Base-by-base conservation (phyloP, 2,329 filamentous ascomycete genomes). In the Monilinia aucupariae region DNA sequence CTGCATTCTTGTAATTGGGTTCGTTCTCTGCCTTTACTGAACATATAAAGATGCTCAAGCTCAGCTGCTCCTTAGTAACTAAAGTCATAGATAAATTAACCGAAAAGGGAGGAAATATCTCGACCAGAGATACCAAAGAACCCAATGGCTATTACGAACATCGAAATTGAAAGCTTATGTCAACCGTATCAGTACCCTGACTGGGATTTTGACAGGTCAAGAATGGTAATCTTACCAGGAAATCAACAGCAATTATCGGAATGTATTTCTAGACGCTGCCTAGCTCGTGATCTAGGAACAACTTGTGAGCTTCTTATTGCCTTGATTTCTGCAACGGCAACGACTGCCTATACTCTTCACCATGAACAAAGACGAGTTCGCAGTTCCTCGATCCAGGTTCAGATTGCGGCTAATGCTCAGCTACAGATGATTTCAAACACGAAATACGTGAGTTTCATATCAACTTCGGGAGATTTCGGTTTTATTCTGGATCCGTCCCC, bases 401-500 rank as follows among this genome's bases (percentile, higher is more conserved):
- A n/a, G 4, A 47, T 43, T 9, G 41, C 10, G 9, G 22, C 59
- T 62, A 32, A 52, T n/a, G 50, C 52, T 48, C 22, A 56, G 17
- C 5, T 2, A 17, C 22, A 62, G 50, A 47, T 61, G 34, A 25
- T n/a, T 32, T 30, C 54, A 7, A 41, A 27, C 25, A 34, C 48
- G 17, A 39, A 55, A n/a, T 27, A 34, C 25, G 30, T 48, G 45
- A 27, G 54, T 22, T 64, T 63, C 25, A 59, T 55, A 7, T 63
- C 66, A 37, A 59, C 66, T 49, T 50, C 65, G 7, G 65, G 66
- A 15, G 30, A 67, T 51, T 66, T 66, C 59, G 51, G 34, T 15
- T 66, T 71, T 52, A 51, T 73, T 34, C 64, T 73, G 37, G 69
- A 73, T 39, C 74, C 74, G 15, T 71, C 74, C n/a, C 71, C 75